A percentile compares a stretch with the other conserved stretches of the same genome.
phyloP scores from a whole-genome alignment of 805 yeast species.

The Candida qinlingensis region DNA sequence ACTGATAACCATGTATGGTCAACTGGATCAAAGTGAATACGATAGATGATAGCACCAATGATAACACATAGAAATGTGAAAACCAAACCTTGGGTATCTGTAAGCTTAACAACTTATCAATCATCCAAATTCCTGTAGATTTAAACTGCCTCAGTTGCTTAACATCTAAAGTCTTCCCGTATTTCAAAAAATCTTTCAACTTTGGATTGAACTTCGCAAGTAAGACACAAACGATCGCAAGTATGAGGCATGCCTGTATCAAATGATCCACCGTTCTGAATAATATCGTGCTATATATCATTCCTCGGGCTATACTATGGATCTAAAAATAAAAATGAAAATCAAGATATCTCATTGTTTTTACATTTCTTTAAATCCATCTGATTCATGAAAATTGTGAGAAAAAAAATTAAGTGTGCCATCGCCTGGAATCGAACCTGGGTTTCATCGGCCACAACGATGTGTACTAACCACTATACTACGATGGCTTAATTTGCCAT shows the following conservation, averaged over 20 bases:
- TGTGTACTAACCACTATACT: conserved; percentile 68
- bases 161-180: conserved; percentile 37
- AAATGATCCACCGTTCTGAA: neutral
- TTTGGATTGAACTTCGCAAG: conserved; percentile 28
- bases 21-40: conserved; percentile 16
- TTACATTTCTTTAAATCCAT: no score
- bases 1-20: conserved; percentile 3
- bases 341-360: no score
- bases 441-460: conserved; percentile 73
- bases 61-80: conserved; percentile 52
- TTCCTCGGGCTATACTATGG: neutral
- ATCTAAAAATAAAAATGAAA: no score
- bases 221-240: conserved; percentile 21
- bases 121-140: neutral
- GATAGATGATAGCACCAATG: conserved; percentile 29
- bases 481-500: conserved; percentile 26
- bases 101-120: conserved; percentile 21
- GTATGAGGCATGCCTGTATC: neutral
- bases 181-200: conserved; percentile 34
- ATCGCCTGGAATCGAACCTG: conserved; percentile 71
- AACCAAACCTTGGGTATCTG: conserved; percentile 64
- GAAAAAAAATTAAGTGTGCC: conserved; percentile 32
- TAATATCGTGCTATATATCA: neutral
- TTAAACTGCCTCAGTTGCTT: neutral
- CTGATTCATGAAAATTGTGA: neutral